A percentile compares a stretch with the other conserved stretches of the same genome.
Conservation (phyloP, 805 yeast species). For the Peterozyma xylosa region DNA sequence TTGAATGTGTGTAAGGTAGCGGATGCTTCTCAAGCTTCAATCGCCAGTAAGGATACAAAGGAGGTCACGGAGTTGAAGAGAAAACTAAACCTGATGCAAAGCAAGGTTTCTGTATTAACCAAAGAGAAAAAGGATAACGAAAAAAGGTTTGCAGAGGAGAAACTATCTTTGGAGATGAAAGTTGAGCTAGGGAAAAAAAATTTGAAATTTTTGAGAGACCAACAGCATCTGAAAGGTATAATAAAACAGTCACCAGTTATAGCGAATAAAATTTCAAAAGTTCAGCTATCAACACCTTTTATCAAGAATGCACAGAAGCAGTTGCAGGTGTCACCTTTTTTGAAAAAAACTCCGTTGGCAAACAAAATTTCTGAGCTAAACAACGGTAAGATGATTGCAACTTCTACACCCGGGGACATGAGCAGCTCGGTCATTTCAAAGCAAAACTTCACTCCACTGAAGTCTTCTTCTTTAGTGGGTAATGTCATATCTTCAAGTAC, state of each 20-base stretch:
- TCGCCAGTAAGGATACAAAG: neutral
- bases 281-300: neutral
- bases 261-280: neutral
- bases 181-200: slow-evolving; percentile 7
- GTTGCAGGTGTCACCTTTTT: neutral
- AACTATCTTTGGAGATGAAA: slow-evolving; percentile 7
- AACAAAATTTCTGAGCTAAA: neutral
- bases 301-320: neutral
- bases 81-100: neutral
- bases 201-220: slow-evolving; percentile 1
- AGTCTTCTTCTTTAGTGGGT: neutral
- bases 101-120: neutral
- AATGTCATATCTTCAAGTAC: neutral
- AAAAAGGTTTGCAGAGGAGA: slow-evolving; percentile 4
- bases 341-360: neutral
- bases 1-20: neutral
- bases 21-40: neutral
- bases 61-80: slow-evolving; percentile 1
- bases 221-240: slow-evolving; percentile 4
- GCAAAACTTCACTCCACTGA: neutral
- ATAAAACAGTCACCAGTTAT: slow-evolving; percentile 2
- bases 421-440: neutral
- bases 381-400: neutral
- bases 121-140: slow-evolving; percentile 7
- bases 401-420: neutral